Conservation (phyloP, 257 asterid genomes). For the Thymus quinquecostatus region DNA sequence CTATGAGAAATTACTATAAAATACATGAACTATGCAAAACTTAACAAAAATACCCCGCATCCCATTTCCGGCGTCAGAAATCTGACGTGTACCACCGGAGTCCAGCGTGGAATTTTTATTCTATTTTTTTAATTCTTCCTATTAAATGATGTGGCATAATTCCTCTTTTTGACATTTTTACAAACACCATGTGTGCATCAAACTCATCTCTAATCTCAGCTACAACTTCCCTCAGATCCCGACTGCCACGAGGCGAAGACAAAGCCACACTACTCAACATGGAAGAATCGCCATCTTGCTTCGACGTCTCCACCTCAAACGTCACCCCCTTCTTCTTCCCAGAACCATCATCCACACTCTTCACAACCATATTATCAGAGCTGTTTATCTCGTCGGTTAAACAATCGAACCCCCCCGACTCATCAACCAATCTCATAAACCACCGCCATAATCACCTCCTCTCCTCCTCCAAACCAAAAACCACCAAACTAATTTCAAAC, state of each 20-base stretch:
- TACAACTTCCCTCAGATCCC: constrained; percentile 86
- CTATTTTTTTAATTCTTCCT: too few relatives aligned
- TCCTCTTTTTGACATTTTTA: too few relatives aligned
- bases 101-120: too few relatives aligned
- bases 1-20: too few relatives aligned
- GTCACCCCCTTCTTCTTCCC: constrained; percentile 82
- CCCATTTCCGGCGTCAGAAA: too few relatives aligned
- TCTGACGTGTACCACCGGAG: too few relatives aligned
- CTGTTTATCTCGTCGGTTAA: constrained; percentile 62
- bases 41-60: too few relatives aligned
- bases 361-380: constrained; percentile 49
- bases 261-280: constrained; percentile 63
- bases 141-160: too few relatives aligned
- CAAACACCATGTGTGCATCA: constrained; percentile 22
- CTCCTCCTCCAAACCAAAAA: constrained; percentile 23
- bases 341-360: constrained; percentile 65
- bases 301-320: constrained; percentile 73
- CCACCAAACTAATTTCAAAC: constrained; percentile 25
- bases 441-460: constrained; percentile 31
- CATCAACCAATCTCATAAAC: constrained; percentile 32
- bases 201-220: constrained; percentile 94
- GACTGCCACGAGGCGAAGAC: constrained; percentile 67
- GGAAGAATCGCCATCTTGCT: constrained; percentile 71
- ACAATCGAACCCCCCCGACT: constrained; percentile 41
- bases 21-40: too few relatives aligned